A percentile compares a stretch with the other conserved stretches of the same genome.
Conservation (phyloP, 192 early-diverging fungal species). For the Coemansia sp. region DNA sequence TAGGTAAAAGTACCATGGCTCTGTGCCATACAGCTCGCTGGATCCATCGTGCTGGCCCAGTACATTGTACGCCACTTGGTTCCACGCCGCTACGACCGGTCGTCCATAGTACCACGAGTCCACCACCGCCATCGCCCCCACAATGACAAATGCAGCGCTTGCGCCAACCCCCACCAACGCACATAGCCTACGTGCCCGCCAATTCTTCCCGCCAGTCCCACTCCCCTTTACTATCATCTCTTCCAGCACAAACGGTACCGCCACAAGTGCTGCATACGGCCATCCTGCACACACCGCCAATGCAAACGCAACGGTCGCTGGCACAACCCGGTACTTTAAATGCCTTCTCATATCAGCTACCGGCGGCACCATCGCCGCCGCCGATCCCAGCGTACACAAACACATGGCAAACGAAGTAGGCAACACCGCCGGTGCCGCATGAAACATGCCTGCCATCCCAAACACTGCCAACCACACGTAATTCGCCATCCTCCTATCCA, state of each 20-base stretch:
- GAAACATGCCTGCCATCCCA: constrained; percentile 84
- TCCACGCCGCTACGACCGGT: constrained; percentile 71
- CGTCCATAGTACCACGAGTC: constrained; percentile 80
- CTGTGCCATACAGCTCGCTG: constrained; percentile 84
- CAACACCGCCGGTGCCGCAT: constrained; percentile 75
- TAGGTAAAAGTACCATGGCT: constrained; percentile 92
- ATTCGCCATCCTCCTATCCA: constrained; percentile 66
- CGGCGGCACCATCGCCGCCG: constrained; percentile 63
- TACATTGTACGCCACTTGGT: constrained; percentile 92
- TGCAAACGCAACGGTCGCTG: no score
- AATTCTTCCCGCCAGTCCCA: constrained; percentile 5
- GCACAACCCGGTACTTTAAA: constrained; percentile 66
- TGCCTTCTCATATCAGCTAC: constrained; percentile 56
- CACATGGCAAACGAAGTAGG: constrained; percentile 95
- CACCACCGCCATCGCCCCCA: constrained; percentile 60
- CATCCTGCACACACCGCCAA: constrained; percentile 63
- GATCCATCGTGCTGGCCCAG: constrained; percentile 62
- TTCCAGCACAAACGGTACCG: constrained; percentile 78
- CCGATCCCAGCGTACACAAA: constrained; percentile 71
- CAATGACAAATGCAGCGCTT: constrained; percentile 21
- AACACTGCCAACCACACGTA: constrained; percentile 65
- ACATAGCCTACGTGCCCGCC: constrained; percentile 30
- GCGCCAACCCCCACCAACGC: constrained; percentile 37
- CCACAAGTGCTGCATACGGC: constrained; percentile 47
- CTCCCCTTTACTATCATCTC: constrained; percentile 52